Percentiles rank a stretch among this genome's conserved stretches.
These are phyloP conservation scores for Helenozyma rhizophorensis DNA, from an alignment of 805 yeast genomes.

Conservation along the genomic window DNA sequence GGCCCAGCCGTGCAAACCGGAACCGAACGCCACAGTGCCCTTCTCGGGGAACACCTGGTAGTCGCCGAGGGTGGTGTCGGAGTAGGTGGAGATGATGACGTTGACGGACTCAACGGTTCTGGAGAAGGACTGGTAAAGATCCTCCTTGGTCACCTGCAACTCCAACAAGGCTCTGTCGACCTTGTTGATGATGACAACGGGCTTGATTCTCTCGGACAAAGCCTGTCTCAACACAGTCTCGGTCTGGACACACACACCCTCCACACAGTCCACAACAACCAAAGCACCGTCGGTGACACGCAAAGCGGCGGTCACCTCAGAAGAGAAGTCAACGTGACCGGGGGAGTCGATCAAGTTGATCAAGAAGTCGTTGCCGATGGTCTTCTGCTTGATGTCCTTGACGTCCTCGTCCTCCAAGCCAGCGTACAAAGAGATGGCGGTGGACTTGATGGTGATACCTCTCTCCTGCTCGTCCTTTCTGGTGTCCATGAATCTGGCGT, in stretches of 20 bases:
- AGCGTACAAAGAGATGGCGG: slow-evolving; percentile 95
- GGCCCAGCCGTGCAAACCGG: slow-evolving; percentile 99
- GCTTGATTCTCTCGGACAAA: slow-evolving; percentile 98
- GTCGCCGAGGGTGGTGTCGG: slow-evolving; percentile 88
- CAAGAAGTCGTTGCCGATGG: slow-evolving; percentile 90
- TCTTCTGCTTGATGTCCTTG: slow-evolving; percentile 87
- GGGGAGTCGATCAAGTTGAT: slow-evolving; percentile 99
- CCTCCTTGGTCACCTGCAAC: slow-evolving; percentile 98
- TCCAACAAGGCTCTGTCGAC: slow-evolving; percentile 99
- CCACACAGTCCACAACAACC: slow-evolving; percentile 98
- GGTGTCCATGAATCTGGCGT: slow-evolving; percentile 99
- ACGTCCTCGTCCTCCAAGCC: slow-evolving; percentile 81
- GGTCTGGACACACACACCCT: slow-evolving; percentile 99
- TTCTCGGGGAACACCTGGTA: slow-evolving; percentile 97
- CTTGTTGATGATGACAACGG: slow-evolving; percentile 97
- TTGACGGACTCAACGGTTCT: slow-evolving; percentile 99
- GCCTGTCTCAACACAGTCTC: slow-evolving; percentile 99
- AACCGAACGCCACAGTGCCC: slow-evolving; percentile 99
- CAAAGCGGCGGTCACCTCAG: slow-evolving; percentile 99
- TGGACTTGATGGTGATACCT: slow-evolving; percentile 99
- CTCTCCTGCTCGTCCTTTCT: slow-evolving; percentile 99
- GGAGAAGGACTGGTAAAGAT: slow-evolving; percentile 94
- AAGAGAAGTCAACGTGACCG: slow-evolving; percentile 99
- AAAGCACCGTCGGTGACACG: slow-evolving; percentile 99
- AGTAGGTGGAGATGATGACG: slow-evolving; percentile 95